These are phyloP conservation scores for Trichoderma simmonsii DNA, from an alignment of 2,329 filamentous ascomycete genomes.

Conservation along the genomic window DNA sequence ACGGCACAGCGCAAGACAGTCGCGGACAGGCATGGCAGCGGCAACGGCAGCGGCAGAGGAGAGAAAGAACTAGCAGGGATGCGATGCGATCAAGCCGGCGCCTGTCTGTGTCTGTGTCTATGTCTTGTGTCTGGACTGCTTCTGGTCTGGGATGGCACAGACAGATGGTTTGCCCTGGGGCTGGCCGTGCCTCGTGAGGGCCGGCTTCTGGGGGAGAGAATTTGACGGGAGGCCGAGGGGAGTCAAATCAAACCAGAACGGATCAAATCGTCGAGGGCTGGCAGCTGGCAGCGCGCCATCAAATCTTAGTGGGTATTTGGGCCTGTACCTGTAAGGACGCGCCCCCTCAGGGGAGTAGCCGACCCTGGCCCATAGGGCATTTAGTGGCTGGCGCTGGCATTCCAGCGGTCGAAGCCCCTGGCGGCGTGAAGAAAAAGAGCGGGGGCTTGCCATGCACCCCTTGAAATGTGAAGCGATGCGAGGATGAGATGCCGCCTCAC, in stretches of 20 bases:
- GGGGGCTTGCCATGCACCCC: not conserved
- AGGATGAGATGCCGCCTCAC: not conserved
- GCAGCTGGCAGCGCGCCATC: not conserved
- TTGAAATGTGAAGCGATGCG: not conserved
- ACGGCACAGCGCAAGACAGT: constrained; percentile 6
- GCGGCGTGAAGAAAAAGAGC: not conserved
- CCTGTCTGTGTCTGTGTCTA: not conserved
- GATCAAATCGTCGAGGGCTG: not conserved
- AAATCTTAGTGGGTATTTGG: constrained; percentile 5
- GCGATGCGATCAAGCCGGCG: not conserved
- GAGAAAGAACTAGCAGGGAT: not conserved
- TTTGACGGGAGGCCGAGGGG: not conserved
- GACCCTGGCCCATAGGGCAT: constrained; percentile 1
- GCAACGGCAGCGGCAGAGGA: constrained; percentile 8
- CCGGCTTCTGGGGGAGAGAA: not conserved
- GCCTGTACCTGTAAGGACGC: not conserved
- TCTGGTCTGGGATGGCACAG: constrained; percentile 19
- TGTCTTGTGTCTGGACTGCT: not conserved
- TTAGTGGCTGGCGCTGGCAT: not conserved
- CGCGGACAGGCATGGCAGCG: constrained; percentile 13
- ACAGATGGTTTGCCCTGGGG: constrained; percentile 17
- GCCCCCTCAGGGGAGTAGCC: not conserved
- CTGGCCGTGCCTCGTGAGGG: constrained; percentile 4
- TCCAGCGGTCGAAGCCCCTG: constrained; percentile 13
- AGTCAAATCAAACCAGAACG: not conserved